Conservation (phyloP, 2,329 filamentous ascomycete genomes). For the Cladosporium sp. region DNA sequence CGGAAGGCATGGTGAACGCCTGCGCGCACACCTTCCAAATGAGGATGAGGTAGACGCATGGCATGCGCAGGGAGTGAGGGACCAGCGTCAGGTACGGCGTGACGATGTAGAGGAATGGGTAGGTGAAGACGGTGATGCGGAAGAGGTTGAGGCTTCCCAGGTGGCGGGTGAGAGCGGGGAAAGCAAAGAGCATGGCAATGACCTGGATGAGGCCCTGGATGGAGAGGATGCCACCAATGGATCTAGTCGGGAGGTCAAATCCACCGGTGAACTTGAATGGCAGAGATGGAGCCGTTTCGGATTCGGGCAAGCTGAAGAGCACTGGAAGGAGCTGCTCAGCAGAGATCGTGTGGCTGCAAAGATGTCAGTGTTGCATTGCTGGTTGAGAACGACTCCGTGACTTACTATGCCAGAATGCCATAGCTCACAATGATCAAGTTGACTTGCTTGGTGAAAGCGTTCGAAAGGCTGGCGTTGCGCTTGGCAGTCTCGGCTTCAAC, state of each 20-base stretch:
- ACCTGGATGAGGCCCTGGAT: constrained; percentile 87
- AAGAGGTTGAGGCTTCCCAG: constrained; percentile 78
- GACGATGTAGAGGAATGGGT: constrained; percentile 80
- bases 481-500: constrained; percentile 22
- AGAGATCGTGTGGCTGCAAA: constrained; percentile 81
- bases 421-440: constrained; percentile 83
- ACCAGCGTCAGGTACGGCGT: constrained; percentile 86
- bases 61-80: constrained; percentile 62
- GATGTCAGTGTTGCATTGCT: too few relatives aligned
- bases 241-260: constrained; percentile 74
- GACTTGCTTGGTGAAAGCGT: constrained; percentile 77
- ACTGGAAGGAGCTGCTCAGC: constrained; percentile 92
- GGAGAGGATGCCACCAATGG: constrained; percentile 81
- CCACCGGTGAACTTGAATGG: constrained; percentile 88
- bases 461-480: constrained; percentile 38
- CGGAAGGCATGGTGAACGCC: constrained; percentile 84
- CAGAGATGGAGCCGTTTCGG: constrained; percentile 48
- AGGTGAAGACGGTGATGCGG: constrained; percentile 70
- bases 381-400: constrained; percentile 24
- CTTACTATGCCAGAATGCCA: constrained; percentile 91
- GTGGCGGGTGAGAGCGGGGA: constrained; percentile 67
- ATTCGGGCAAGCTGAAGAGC: constrained; percentile 67
- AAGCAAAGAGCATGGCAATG: constrained; percentile 75
- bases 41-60: constrained; percentile 69
- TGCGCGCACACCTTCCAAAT: constrained; percentile 91